phyloP scores from a whole-genome alignment of 2,329 filamentous ascomycete genomes.

The Pseudonectria buxi region DNA sequence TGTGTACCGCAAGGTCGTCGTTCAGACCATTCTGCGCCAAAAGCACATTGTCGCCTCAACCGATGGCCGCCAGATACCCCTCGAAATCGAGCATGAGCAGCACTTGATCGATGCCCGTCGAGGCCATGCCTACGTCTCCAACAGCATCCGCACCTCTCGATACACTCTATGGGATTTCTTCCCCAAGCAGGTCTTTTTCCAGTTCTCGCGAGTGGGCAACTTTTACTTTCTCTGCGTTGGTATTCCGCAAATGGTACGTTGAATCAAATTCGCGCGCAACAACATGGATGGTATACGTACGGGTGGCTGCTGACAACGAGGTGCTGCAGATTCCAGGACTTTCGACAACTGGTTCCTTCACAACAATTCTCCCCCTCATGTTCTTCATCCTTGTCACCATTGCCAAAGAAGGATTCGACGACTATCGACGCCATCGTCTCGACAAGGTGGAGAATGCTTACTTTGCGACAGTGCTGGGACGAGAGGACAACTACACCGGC shows the following conservation, averaged over 20 bases:
- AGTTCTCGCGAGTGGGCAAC: slow-evolving; percentile 81
- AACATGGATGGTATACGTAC: slow-evolving; percentile 1
- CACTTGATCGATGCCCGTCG: slow-evolving; percentile 44
- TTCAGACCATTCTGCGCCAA: slow-evolving; percentile 51
- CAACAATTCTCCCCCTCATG: slow-evolving; percentile 65
- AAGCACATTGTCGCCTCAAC: slow-evolving; percentile 64
- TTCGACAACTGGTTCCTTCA: slow-evolving; percentile 69
- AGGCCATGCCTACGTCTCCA: slow-evolving; percentile 44
- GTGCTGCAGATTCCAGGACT: slow-evolving; percentile 53
- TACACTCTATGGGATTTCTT: slow-evolving; percentile 82
- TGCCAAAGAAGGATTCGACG: slow-evolving; percentile 80
- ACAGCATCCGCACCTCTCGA: slow-evolving; percentile 71
- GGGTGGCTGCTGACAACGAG: slow-evolving; percentile 5
- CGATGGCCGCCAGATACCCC: slow-evolving; percentile 53
- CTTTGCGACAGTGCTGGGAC: slow-evolving; percentile 39
- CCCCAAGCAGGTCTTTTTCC: slow-evolving; percentile 76
- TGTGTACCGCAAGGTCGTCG: slow-evolving; percentile 33
- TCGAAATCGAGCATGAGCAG: slow-evolving; percentile 31
- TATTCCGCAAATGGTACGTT: slow-evolving; percentile 62
- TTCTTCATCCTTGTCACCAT: slow-evolving; percentile 78
- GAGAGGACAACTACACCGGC: slow-evolving; percentile 27
- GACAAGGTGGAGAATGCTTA: slow-evolving; percentile 73
- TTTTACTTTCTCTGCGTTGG: slow-evolving; percentile 83
- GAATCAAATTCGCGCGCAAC: neutral
- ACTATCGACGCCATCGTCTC: slow-evolving; percentile 69